Conservation (phyloP, 306 rosid species). For the Arachis stenosperma region DNA sequence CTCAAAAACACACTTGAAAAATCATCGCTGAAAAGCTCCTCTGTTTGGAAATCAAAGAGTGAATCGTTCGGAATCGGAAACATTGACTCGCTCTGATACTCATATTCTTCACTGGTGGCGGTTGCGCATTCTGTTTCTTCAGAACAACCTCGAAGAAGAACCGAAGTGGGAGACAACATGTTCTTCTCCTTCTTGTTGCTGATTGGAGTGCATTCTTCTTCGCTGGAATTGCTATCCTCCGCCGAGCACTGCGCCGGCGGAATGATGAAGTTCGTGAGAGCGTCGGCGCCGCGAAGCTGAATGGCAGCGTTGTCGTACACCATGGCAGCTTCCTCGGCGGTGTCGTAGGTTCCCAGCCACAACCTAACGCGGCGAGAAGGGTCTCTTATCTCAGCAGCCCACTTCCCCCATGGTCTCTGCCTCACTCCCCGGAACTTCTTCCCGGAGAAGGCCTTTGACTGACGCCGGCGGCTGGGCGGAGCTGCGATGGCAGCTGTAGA, state of each 20-base stretch:
- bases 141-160: slow-evolving; percentile 52
- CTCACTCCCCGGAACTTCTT: slow-evolving; percentile 93
- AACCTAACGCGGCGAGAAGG: slow-evolving; percentile 70
- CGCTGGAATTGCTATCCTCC: slow-evolving; percentile 2
- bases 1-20: slow-evolving; percentile 34
- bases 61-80: slow-evolving; percentile 13
- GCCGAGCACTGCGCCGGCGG: slow-evolving; percentile 35
- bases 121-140: slow-evolving; percentile 59
- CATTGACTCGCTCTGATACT: slow-evolving; percentile 39
- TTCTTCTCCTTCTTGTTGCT: not conserved
- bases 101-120: slow-evolving; percentile 35
- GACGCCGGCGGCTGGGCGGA: slow-evolving; percentile 30
- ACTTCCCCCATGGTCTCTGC: slow-evolving; percentile 96
- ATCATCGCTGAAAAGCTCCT: slow-evolving; percentile 17
- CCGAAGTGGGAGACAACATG: slow-evolving; percentile 69
- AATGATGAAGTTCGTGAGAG: slow-evolving; percentile 75
- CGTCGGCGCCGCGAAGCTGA: slow-evolving; percentile 83
- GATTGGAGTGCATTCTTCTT: slow-evolving; percentile 12
- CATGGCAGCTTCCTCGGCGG: slow-evolving; percentile 94
- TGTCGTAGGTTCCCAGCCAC: slow-evolving; percentile 90
- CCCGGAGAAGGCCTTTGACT: slow-evolving; percentile 37
- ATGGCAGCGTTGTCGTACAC: slow-evolving; percentile 94
- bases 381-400: slow-evolving; percentile 99
- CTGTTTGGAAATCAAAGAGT: slow-evolving; percentile 52
- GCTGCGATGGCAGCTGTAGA: not conserved